These are phyloP conservation scores for Pseudogymnoascus sp. DNA, from an alignment of 2,329 filamentous ascomycete species.

Conservation along the genomic window DNA sequence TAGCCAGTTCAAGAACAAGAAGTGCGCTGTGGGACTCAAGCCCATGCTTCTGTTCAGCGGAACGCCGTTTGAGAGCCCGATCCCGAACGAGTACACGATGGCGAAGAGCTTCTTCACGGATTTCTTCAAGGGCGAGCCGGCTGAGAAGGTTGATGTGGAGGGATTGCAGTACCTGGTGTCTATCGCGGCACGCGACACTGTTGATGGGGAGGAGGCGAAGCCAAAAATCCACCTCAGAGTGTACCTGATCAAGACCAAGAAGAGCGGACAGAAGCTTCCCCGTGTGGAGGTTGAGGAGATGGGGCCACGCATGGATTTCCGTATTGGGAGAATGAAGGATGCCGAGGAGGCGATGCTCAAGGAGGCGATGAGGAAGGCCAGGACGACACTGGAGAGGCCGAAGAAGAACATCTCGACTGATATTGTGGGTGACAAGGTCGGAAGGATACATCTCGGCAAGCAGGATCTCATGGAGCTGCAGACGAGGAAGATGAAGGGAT, in stretches of 20 bases:
- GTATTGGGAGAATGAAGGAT: slow-evolving; percentile 70
- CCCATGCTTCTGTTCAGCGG: slow-evolving; percentile 90
- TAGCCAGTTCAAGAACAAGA: slow-evolving; percentile 66
- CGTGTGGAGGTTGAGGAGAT: slow-evolving; percentile 93
- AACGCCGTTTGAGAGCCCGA: slow-evolving; percentile 75
- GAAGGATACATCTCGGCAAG: slow-evolving; percentile 81
- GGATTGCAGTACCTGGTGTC: slow-evolving; percentile 86
- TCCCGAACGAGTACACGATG: slow-evolving; percentile 69
- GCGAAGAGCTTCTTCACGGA: slow-evolving; percentile 83
- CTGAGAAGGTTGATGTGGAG: slow-evolving; percentile 83
- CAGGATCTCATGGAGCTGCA: slow-evolving; percentile 83
- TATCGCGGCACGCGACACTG: slow-evolving; percentile 63
- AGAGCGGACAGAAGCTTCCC: slow-evolving; percentile 77
- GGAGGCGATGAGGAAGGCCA: slow-evolving; percentile 81
- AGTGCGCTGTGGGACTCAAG: slow-evolving; percentile 72
- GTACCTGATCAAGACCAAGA: slow-evolving; percentile 80
- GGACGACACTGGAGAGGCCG: slow-evolving; percentile 62
- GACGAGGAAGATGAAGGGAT: slow-evolving; percentile 97
- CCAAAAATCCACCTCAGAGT: slow-evolving; percentile 60
- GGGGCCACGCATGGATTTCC: slow-evolving; percentile 87
- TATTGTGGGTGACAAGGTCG: slow-evolving; percentile 90
- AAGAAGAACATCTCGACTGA: slow-evolving; percentile 98
- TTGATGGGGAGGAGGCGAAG: slow-evolving; percentile 38
- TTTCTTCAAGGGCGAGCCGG: slow-evolving; percentile 75
- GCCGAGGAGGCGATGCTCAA: slow-evolving; percentile 74